Evolutionary conservation across 2,329 filamentous ascomycete species (phyloP).

Genomic region (Colletotrichum brevisporum): DNA sequence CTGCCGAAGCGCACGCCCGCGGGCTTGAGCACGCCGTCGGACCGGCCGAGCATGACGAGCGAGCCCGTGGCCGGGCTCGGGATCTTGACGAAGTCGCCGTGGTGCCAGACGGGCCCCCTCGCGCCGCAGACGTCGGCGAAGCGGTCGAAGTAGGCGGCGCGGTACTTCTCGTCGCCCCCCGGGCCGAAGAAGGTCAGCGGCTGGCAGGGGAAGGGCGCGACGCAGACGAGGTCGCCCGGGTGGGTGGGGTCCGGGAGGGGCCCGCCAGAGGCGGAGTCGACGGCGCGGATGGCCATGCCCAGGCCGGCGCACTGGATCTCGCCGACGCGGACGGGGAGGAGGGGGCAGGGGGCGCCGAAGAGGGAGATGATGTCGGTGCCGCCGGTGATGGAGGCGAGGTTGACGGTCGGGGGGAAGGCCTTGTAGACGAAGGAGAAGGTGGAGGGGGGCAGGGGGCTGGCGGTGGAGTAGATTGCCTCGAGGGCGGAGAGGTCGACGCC

Average conservation of each 20-base stretch:
- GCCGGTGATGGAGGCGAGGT: constrained; percentile 93
- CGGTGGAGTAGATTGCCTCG: constrained; percentile 92
- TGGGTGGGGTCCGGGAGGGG: constrained; percentile 69
- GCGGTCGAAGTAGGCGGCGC: constrained; percentile 87
- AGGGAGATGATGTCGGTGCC: constrained; percentile 97
- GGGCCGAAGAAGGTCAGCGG: constrained; percentile 90
- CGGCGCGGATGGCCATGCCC: constrained; percentile 81
- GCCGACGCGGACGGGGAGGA: constrained; percentile 79
- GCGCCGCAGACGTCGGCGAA: constrained; percentile 68
- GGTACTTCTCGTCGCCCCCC: constrained; percentile 82
- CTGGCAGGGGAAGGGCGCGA: constrained; percentile 88
- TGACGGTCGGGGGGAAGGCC: constrained; percentile 83
- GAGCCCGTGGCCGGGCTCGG: constrained; percentile 79
- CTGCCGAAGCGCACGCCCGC: constrained; percentile 92
- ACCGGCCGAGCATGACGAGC: constrained; percentile 90
- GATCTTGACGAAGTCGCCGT: constrained; percentile 88
- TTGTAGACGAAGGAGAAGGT: constrained; percentile 93
- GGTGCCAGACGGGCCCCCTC: constrained; percentile 80
- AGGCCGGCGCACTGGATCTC: constrained; percentile 85
- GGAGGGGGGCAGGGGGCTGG: constrained; percentile 90
- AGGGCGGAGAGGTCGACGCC: constrained; percentile 74
- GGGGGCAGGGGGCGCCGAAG: constrained; percentile 87
- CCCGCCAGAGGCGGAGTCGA: constrained; percentile 70
- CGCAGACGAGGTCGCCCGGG: constrained; percentile 90
- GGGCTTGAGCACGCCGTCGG: constrained; percentile 94